Conservation (phyloP, 1,284 basidiomycete genomes). For the Gastroboletus turbinatus region DNA sequence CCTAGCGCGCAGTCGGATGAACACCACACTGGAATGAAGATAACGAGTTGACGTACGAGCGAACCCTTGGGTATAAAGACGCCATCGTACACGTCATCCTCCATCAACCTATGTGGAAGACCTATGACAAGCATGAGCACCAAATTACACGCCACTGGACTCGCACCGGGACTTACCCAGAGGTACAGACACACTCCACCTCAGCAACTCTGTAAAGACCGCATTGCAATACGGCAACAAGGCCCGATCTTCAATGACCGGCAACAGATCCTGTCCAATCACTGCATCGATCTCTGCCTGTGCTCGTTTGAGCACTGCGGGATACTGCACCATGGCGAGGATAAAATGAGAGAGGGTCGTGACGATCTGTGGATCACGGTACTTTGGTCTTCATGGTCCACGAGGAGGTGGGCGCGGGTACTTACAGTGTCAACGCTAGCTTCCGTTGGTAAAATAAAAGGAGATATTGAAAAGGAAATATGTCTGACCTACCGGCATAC, state of each 20-base stretch:
- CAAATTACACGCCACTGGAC: neutral
- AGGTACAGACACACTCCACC: conserved; percentile 54
- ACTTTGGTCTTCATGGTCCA: neutral
- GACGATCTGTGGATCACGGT: conserved; percentile 39
- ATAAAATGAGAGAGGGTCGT: conserved; percentile 53
- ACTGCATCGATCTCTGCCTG: conserved; percentile 59
- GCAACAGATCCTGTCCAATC: conserved; percentile 48
- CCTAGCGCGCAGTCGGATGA: conserved; percentile 12
- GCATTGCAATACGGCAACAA: conserved; percentile 51
- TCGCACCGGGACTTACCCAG: conserved; percentile 38
- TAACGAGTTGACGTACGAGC: conserved; percentile 30
- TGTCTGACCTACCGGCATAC: conserved; percentile 45
- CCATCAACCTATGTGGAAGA: conserved; percentile 48
- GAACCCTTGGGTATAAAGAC: conserved; percentile 48
- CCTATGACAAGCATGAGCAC: conserved; percentile 21
- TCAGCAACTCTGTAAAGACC: conserved; percentile 45
- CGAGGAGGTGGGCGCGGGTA: neutral
- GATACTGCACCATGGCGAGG: conserved; percentile 57
- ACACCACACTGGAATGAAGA: neutral
- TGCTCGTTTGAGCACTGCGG: conserved; percentile 47
- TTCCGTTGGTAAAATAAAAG: neutral
- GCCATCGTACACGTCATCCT: conserved; percentile 49
- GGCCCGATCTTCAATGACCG: conserved; percentile 48
- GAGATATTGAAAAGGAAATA: neutral
- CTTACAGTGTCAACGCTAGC: conserved; percentile 62